phyloP scores from a whole-genome alignment of 441 rosid genomes.

The Pelargonium exstipulatum region DNA sequence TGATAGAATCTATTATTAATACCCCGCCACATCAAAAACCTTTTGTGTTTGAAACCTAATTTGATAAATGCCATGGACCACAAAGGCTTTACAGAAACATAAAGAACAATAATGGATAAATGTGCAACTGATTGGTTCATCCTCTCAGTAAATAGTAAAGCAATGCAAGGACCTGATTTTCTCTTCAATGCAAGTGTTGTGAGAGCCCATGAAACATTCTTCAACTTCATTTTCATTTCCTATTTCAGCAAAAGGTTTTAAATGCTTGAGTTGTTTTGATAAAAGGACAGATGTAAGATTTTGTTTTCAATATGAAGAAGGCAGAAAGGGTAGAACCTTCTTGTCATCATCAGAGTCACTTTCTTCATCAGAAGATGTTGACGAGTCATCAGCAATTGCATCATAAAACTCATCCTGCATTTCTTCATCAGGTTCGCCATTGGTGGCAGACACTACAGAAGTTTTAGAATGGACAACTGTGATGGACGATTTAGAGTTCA shows the following conservation, averaged over 20 bases:
- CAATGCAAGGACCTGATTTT: slow-evolving; percentile 53
- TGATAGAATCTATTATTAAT: background rate
- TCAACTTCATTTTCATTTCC: slow-evolving; percentile 68
- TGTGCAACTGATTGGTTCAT: background rate
- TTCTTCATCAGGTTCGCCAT: slow-evolving; percentile 56
- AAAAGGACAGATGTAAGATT: slow-evolving; percentile 12
- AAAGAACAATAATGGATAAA: background rate
- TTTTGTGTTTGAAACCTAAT: background rate
- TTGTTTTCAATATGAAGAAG: slow-evolving; percentile 14
- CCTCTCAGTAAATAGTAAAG: slow-evolving; percentile 2
- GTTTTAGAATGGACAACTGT: slow-evolving; percentile 50
- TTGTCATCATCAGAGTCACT: slow-evolving; percentile 50
- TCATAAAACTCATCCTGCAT: slow-evolving; percentile 86
- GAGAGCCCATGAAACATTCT: slow-evolving; percentile 89
- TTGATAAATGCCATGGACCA: background rate
- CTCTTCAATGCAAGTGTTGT: slow-evolving; percentile 62
- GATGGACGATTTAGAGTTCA: slow-evolving; percentile 48
- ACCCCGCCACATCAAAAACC: background rate
- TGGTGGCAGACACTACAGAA: slow-evolving; percentile 38
- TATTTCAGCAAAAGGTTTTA: slow-evolving; percentile 31
- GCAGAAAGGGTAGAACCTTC: slow-evolving; percentile 34
- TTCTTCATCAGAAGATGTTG: slow-evolving; percentile 63
- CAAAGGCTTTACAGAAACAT: background rate
- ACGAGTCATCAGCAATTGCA: slow-evolving; percentile 62
- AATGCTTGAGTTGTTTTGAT: slow-evolving; percentile 19